Base-by-base conservation (phyloP, 2,329 filamentous ascomycete species). In the Calonectria honghensis region DNA sequence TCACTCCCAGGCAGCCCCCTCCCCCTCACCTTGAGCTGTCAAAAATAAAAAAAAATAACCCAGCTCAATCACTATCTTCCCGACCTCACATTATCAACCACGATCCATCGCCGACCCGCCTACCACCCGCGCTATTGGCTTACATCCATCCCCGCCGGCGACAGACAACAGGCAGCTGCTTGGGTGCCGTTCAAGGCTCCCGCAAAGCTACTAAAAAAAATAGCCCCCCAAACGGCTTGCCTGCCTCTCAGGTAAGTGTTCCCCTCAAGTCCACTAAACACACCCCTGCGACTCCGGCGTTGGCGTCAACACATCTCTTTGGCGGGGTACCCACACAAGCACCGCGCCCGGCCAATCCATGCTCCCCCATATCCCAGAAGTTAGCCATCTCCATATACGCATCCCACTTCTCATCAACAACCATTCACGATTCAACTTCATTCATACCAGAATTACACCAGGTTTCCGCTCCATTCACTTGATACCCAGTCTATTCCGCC, bases 291-390 rank as follows among this genome's bases (percentile, higher is more conserved):
- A 64, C 72, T 70, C 70, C 57, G 67, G 66, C 66, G 51, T 52
- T 63, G 68, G 54, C 57, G 57, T 68, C 66, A 45, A 68, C 66
- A 59, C 37, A 54, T 68, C 51, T 68, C 65, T 70, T 67, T 83
- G 75, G 81, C 78, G 80, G 80, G 82, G 83, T 82, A 80, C 79
- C 84, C 84, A 85, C 84, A 82, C 80, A 79, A 85, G 83, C 84
- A 85, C 75, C 78, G 77, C 77, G 73, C 75, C 77, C 78, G 80
- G 79, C 82, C 82, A 84, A 85, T 83, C 80, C 79, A 78, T 80
- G 77, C 76, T 79, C 76, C 78, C 77, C 78, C 78, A 79, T 78
- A 75, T 72, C 75, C 72, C 73, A 76, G 72, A 74, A 68, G 71
- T 78, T 77, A 79, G 70, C 75, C 77, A 79, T 78, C 73, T 68